Percentiles rank a stretch among this genome's conserved stretches.
Conservation (phyloP, 495 filamentous ascomycete species). For the Talaromyces proteolyticus region DNA sequence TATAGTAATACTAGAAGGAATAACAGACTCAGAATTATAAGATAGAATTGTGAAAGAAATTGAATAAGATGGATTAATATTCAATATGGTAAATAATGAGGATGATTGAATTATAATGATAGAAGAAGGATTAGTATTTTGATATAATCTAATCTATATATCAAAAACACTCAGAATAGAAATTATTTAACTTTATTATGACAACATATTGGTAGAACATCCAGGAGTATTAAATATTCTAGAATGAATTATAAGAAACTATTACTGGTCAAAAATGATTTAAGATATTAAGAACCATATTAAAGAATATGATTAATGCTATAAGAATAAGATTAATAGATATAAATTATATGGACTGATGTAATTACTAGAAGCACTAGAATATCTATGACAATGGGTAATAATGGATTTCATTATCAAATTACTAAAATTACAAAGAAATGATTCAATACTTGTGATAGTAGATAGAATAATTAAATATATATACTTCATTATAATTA, state of each 20-base stretch:
- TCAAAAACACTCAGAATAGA: background rate
- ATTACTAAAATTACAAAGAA: background rate
- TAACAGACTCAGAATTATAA: conserved; percentile 3
- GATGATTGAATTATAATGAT: too few species aligned
- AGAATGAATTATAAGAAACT: conserved; percentile 2
- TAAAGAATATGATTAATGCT: background rate
- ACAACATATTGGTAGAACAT: background rate
- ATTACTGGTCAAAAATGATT: background rate
- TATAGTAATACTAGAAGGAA: conserved; percentile 8
- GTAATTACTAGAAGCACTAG: conserved; percentile 3
- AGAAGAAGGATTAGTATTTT: too few species aligned
- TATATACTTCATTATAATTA: conserved; percentile 5
- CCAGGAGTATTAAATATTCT: background rate
- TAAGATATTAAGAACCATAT: conserved; percentile 8
- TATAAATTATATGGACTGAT: conserved; percentile 10
- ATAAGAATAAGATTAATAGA: background rate
- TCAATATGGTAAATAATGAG: conserved; percentile 7
- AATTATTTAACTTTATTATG: background rate
- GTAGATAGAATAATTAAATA: conserved; percentile 5
- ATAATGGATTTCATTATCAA: conserved; percentile 14
- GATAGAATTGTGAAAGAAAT: conserved; percentile 8
- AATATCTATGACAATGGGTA: conserved; percentile 7
- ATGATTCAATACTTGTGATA: conserved; percentile 4
- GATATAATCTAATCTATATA: conserved; percentile 7
- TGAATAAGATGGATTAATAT: background rate